Percentiles rank a stretch among this genome's conserved stretches.
Conservation (phyloP, 768 basidiomycete genomes). For the Termitomyces sp. region DNA sequence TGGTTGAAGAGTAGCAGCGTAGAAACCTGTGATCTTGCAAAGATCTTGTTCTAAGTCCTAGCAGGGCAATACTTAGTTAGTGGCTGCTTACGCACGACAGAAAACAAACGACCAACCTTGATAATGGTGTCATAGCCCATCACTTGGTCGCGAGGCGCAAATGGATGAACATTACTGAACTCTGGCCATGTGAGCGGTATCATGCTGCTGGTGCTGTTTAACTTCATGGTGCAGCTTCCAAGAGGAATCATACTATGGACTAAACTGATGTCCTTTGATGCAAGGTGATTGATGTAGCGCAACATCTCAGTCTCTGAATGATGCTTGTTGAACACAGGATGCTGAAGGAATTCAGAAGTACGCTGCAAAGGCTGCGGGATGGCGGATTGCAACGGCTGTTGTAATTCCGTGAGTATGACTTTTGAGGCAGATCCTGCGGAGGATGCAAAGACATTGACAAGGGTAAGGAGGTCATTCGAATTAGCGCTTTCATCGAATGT, state of each 20-base stretch:
- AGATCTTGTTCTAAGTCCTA: conserved; percentile 91
- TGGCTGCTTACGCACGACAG: neutral
- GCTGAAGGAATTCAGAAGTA: conserved; percentile 69
- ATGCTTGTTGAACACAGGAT: conserved; percentile 93
- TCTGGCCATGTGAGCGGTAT: conserved; percentile 94
- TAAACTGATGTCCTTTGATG: conserved; percentile 91
- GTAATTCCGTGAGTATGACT: conserved; percentile 43
- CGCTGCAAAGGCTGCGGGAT: conserved; percentile 58
- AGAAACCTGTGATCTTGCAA: conserved; percentile 94
- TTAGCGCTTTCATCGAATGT: conserved; percentile 91
- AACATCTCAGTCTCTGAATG: conserved; percentile 99
- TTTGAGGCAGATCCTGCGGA: conserved; percentile 49
- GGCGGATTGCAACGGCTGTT: conserved; percentile 36
- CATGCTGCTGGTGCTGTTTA: conserved; percentile 98
- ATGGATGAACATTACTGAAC: conserved; percentile 88
- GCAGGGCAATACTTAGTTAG: neutral
- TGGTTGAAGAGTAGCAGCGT: conserved; percentile 94
- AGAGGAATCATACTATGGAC: conserved; percentile 96
- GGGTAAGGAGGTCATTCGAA: conserved; percentile 65
- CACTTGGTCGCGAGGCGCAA: conserved; percentile 87
- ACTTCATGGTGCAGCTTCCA: conserved; percentile 96
- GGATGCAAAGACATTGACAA: conserved; percentile 77
- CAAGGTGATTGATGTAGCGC: conserved; percentile 91
- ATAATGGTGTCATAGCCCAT: conserved; percentile 83
- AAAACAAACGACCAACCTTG: conserved; percentile 39